These are phyloP conservation scores for Ogataea sp. DNA, from an alignment of 805 yeast species.

Conservation along the genomic window DNA sequence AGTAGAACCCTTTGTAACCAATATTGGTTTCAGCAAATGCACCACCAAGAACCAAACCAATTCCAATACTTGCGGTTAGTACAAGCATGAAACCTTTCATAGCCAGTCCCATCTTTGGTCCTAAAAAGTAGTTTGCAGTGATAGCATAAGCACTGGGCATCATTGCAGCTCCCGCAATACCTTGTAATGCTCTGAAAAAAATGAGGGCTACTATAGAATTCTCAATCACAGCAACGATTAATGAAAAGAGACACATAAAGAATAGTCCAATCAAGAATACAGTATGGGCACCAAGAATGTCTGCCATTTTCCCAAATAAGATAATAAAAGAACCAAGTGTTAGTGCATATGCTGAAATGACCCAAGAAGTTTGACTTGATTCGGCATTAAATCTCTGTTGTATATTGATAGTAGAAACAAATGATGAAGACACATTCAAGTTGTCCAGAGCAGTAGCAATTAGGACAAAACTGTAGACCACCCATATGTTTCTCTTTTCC, in stretches of 20 bases:
- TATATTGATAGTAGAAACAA: no score
- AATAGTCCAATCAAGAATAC: constrained; percentile 18
- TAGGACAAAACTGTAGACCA: no score
- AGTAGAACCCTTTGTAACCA: constrained; percentile 33
- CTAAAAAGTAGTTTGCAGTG: constrained; percentile 15
- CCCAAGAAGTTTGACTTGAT: no score
- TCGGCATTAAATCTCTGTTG: no score
- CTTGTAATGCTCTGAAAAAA: constrained; percentile 37
- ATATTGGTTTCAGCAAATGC: constrained; percentile 29
- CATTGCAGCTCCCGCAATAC: constrained; percentile 32
- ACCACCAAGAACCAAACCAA: constrained; percentile 3
- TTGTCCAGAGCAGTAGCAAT: no score
- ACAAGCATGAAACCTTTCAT: constrained; percentile 8
- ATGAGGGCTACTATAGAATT: constrained; percentile 27
- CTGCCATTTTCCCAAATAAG: constrained; percentile 35
- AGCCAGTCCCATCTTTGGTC: constrained; percentile 8
- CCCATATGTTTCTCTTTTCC: no score
- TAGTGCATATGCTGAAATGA: no score
- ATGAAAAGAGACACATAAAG: constrained; percentile 13
- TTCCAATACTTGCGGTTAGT: constrained; percentile 6
- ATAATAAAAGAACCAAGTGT: no score
- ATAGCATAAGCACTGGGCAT: constrained; percentile 24
- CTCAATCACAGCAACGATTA: constrained; percentile 28
- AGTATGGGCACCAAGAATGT: constrained; percentile 30
- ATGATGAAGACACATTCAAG: no score